Base-by-base conservation (phyloP, 2,329 filamentous ascomycete genomes). In the Cytospora mali region DNA sequence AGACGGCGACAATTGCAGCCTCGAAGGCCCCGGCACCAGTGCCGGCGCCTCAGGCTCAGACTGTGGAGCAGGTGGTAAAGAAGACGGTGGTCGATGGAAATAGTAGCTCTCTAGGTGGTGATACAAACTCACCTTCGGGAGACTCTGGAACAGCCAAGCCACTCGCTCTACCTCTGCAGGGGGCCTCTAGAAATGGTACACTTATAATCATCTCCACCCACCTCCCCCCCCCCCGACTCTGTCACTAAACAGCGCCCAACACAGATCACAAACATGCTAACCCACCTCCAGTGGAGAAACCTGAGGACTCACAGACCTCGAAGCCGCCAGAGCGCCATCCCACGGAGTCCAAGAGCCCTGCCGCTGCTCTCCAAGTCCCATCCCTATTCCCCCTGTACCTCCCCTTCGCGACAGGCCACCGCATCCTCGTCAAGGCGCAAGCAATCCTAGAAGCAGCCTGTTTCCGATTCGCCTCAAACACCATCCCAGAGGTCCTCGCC, bases 391-490 rank as follows among this genome's bases (percentile, higher is more conserved):
- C 74, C 0, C 68, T 69, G 0, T 73, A 69, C 33, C 65, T 78
- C 14, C 73, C 73, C 5, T 78, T 75, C 65, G 66, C 68, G 31
- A 64, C 72, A 4, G 75, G 77, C 59, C 74, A 78, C 67, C 54
- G 69, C 2, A 71, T 79, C 46, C 70, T 78, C n/a, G 73, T 68
- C 31, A 71, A 69, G 46, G 66, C 68, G 9, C 76, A 78, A 64
- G 63, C 67, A 9, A 52, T 76, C 21, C 69, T 78, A 5, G 76
- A 79, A 64, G 72, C 75, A 61, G 73, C 71, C 61, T 79, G 75
- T 66, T 79, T 76, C 64, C 71, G 76, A 9, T 78, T 77, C 55
- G 69, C 69, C 25, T 67, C 63, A n/a, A 71, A 68, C 58, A 74
- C 71, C 71, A 53, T 75, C 18, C 73, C 75, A 7, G 62, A 61